Evolutionary conservation across 1,284 basidiomycete genomes (phyloP), one percentile per base, ranked within the genome.

Genomic region (Cutaneotrichosporon spelunceum): DNA sequence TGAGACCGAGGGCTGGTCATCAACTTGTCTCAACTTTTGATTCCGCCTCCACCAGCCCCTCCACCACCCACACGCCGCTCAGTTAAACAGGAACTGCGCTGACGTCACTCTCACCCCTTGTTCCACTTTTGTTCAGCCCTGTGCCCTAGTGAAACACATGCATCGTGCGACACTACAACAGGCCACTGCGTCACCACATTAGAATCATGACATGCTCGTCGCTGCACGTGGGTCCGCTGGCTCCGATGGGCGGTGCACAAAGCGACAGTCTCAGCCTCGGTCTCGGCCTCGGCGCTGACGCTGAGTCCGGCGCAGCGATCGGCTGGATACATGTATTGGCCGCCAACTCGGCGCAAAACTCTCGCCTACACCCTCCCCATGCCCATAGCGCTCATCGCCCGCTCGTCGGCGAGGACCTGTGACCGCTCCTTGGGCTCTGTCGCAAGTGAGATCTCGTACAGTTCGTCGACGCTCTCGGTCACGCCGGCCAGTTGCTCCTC

Each of bases 401-500:
- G 39, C 39, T 42, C 39, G 39, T 42, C 39, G 16, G 39, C 39
- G 16, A 42, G 39, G 19, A 42, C 39, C 39, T 42, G 39, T 3
- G 19, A n/a, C 39, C 45, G 26, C 30, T 97, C 94, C 63, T 93
- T 84, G 26, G 96, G 94, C 77, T 99, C 95, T 24, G 92, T 81
- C 72, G 87, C 84, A 66, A 96, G 80, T 80, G 89, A 92, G 63
- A 90, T 82, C 61, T 88, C 86, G 86, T 93, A 98, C 78, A 91
- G 87, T 67, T 86, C 85, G 60, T 90, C 88, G 55, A 81, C 30
- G 23, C 26, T 26, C 14, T 29, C n/a, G 10, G 16, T 29, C 7
- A 33, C 26, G 13, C 45, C 48, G 70, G 88, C 86, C 67, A 97
- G 82, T 4, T 86, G 86, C 48, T 89, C 86, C 67, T 90, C 87